Conservation (phyloP, 495 filamentous ascomycete genomes). For the Penicillium steckii region DNA sequence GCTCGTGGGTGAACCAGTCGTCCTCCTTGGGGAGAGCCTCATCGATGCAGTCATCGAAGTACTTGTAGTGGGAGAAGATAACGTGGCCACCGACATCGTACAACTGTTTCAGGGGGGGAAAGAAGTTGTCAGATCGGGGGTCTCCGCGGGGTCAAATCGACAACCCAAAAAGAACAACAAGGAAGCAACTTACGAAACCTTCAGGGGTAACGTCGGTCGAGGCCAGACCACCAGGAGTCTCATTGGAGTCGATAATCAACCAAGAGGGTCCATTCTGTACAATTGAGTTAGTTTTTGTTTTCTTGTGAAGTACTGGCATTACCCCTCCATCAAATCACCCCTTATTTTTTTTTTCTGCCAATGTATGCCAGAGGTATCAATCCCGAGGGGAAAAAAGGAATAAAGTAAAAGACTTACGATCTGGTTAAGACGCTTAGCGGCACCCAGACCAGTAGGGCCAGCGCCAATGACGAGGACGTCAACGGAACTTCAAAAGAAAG, state of each 20-base stretch:
- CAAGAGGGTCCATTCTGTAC: constrained; percentile 82
- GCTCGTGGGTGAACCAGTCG: constrained; percentile 97
- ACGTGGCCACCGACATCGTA: constrained; percentile 99
- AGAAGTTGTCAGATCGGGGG: background rate
- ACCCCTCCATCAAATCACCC: constrained; percentile 21
- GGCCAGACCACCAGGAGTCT: constrained; percentile 92
- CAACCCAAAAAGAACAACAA: constrained; percentile 2
- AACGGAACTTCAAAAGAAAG: constrained; percentile 62
- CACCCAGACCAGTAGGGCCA: constrained; percentile 93
- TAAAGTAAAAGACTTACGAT: constrained; percentile 60
- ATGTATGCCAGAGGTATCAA: background rate
- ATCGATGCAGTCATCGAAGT: constrained; percentile 98
- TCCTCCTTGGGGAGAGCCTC: constrained; percentile 90
- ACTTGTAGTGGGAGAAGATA: constrained; percentile 99
- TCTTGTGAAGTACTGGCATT: constrained; percentile 10
- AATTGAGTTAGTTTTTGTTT: constrained; percentile 23
- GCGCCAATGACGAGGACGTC: constrained; percentile 98
- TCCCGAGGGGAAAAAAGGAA: background rate
- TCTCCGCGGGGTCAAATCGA: background rate
- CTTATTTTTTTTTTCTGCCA: constrained; percentile 17
- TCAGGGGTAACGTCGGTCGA: constrained; percentile 95
- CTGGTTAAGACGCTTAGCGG: constrained; percentile 96
- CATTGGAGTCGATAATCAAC: constrained; percentile 91
- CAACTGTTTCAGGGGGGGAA: constrained; percentile 54
- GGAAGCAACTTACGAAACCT: constrained; percentile 79